These are phyloP conservation scores for Tubosaeta sp. DNA, from an alignment of 768 basidiomycete genomes.

Conservation along the genomic window DNA sequence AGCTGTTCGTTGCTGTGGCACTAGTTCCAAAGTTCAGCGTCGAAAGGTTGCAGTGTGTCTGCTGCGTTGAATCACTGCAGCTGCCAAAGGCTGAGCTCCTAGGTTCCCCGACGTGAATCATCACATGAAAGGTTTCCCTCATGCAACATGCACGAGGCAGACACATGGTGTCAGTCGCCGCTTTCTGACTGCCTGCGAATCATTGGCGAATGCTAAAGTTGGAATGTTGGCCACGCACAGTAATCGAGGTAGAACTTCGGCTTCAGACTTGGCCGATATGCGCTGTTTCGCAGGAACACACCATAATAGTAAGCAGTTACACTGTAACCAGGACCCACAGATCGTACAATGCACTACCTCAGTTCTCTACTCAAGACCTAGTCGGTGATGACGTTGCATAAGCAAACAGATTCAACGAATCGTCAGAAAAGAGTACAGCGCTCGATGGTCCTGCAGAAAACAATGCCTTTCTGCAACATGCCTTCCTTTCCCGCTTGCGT, in stretches of 20 bases:
- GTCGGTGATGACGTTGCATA: slow-evolving; percentile 29
- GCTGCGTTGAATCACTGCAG: slow-evolving; percentile 2
- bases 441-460: background rate
- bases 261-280: background rate
- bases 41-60: background rate
- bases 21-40: background rate
- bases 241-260: background rate
- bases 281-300: background rate
- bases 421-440: slow-evolving; percentile 38
- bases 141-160: slow-evolving; percentile 16
- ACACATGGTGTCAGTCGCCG: slow-evolving; percentile 11
- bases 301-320: background rate
- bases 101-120: background rate
- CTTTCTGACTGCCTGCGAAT: background rate
- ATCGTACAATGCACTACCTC: background rate
- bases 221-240: background rate
- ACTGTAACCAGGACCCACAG: background rate
- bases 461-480: background rate
- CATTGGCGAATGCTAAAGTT: background rate
- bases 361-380: slow-evolving; percentile 12
- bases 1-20: background rate
- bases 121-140: slow-evolving; percentile 4
- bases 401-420: slow-evolving; percentile 48
- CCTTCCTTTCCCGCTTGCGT: slow-evolving; percentile 8
- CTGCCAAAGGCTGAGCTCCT: background rate